A percentile compares a stretch with the other conserved stretches of the same genome.
Evolutionary conservation across 1,284 basidiomycete genomes (phyloP).

Genomic region (Tausonia pullulans): DNA sequence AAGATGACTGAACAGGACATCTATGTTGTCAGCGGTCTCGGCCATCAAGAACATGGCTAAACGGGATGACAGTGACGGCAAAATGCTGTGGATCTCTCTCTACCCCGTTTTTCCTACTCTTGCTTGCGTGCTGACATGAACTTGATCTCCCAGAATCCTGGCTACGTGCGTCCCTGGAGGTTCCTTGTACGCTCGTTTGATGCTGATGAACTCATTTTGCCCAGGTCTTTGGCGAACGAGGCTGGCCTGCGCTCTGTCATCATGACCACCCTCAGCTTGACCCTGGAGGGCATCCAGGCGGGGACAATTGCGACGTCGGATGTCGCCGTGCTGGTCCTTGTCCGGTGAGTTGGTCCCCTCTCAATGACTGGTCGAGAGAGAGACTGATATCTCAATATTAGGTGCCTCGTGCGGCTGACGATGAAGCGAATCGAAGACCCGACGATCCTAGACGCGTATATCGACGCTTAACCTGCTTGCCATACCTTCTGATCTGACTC

Average conservation of each 20-base stretch:
- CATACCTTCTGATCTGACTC: no score
- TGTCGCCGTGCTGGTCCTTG: no score
- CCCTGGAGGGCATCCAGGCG: background rate
- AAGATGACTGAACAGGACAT: no score
- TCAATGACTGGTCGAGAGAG: background rate
- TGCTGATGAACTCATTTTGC: background rate
- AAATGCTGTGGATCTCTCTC: background rate
- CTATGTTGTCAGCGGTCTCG: no score
- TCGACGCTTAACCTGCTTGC: background rate
- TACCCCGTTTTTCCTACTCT: no score
- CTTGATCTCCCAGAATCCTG: background rate
- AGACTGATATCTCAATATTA: background rate
- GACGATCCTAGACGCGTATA: no score
- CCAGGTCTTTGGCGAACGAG: conserved; percentile 6
- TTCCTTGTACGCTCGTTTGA: background rate
- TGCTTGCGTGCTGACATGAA: no score
- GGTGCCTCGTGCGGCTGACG: conserved; percentile 3
- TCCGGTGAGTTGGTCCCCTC: background rate
- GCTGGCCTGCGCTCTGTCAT: background rate
- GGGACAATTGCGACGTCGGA: background rate
- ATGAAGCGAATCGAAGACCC: background rate
- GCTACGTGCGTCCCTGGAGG: background rate
- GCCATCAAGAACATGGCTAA: background rate
- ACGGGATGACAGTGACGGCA: background rate
- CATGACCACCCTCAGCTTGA: background rate